phyloP scores from a whole-genome alignment of 805 yeast species.

The Candida ipomoeae region DNA sequence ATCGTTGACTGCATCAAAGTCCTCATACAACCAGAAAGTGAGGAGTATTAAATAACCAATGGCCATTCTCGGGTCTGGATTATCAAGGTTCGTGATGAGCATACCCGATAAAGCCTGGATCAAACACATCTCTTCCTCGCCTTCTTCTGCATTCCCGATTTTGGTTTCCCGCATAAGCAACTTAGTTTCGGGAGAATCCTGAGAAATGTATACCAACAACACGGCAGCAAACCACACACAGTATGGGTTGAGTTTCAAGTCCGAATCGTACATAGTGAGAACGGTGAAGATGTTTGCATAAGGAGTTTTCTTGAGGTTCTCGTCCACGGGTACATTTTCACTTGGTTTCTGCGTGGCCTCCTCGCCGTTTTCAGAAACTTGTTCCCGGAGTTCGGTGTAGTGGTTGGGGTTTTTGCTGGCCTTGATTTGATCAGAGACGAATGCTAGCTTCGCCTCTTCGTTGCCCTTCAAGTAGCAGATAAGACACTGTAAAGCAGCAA shows the following conservation, averaged over 20 bases:
- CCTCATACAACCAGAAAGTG: conserved; percentile 74
- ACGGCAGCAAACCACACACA: conserved; percentile 78
- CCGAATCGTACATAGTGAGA: conserved; percentile 68
- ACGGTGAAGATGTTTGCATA: conserved; percentile 64
- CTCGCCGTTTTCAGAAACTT: conserved; percentile 3
- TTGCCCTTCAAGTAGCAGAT: conserved; percentile 68
- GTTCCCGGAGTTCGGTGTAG: conserved; percentile 15
- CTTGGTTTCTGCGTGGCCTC: background rate
- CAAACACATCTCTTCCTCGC: conserved; percentile 66
- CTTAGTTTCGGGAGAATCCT: conserved; percentile 48
- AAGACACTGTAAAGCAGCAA: conserved; percentile 63
- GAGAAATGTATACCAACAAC: conserved; percentile 58
- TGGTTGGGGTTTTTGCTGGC: conserved; percentile 28
- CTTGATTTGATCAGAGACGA: conserved; percentile 62
- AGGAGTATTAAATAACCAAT: conserved; percentile 75
- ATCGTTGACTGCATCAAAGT: conserved; percentile 67
- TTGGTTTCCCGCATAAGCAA: conserved; percentile 44
- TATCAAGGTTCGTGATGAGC: conserved; percentile 57
- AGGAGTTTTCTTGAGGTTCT: conserved; percentile 23
- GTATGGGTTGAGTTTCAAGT: conserved; percentile 72
- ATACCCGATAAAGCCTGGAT: conserved; percentile 78
- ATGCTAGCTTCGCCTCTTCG: conserved; percentile 53
- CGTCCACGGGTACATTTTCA: conserved; percentile 1
- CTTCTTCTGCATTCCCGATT: conserved; percentile 54
- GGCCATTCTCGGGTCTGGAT: conserved; percentile 67